These are phyloP conservation scores for Pleoardoris graminearum DNA, from an alignment of 2,329 filamentous ascomycete genomes.

Conservation along the genomic window DNA sequence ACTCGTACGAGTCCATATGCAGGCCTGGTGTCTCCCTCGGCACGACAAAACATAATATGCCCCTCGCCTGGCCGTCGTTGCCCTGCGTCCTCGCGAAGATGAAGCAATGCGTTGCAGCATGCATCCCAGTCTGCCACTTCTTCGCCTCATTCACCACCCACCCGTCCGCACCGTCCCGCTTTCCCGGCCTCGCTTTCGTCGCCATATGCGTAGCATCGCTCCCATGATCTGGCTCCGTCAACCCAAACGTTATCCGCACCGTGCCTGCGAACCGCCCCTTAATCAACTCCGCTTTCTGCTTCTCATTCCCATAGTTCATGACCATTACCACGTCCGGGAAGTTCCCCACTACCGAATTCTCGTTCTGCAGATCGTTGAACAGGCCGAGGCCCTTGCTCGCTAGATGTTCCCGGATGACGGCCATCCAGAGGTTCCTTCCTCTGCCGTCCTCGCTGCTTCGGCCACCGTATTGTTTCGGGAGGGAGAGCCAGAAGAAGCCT, in stretches of 20 bases:
- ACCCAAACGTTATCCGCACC: slow-evolving; percentile 62
- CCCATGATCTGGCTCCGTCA: slow-evolving; percentile 65
- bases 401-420: slow-evolving; percentile 63
- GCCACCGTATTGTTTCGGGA: slow-evolving; percentile 61
- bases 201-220: slow-evolving; percentile 67
- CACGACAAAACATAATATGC: slow-evolving; percentile 65
- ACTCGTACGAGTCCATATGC: slow-evolving; percentile 62
- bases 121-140: slow-evolving; percentile 69
- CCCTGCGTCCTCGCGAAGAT: slow-evolving; percentile 64
- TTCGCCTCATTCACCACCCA: slow-evolving; percentile 63
- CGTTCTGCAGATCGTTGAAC: slow-evolving; percentile 67
- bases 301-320: slow-evolving; percentile 60
- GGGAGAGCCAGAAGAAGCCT: slow-evolving; percentile 63
- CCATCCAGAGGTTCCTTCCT: slow-evolving; percentile 65
- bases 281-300: slow-evolving; percentile 60
- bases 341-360: slow-evolving; percentile 65
- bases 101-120: slow-evolving; percentile 64
- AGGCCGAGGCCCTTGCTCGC: slow-evolving; percentile 62
- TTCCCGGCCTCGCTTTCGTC: slow-evolving; percentile 55
- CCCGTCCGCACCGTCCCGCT: slow-evolving; percentile 50
- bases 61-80: slow-evolving; percentile 55
- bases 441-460: slow-evolving; percentile 49
- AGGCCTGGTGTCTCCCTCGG: slow-evolving; percentile 58
- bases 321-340: slow-evolving; percentile 67
- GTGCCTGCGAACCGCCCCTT: slow-evolving; percentile 56